Evolutionary conservation across 169 alveolate species (phyloP), one percentile per base, ranked within the genome.

Genomic region (Eimeria necatrix): DNA sequence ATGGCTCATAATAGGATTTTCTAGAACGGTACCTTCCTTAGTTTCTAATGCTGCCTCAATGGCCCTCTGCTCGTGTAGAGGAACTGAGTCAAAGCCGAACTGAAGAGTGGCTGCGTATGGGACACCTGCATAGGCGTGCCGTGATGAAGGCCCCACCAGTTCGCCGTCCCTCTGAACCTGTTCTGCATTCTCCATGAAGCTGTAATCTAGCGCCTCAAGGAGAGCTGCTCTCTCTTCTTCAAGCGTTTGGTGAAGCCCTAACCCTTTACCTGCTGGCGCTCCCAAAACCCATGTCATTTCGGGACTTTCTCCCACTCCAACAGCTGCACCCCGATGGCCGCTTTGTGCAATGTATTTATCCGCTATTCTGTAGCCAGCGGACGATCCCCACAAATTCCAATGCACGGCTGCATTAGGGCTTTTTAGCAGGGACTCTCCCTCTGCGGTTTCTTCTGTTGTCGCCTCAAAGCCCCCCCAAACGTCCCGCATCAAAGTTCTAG

Each of bases 401-500:
- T 56, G 68, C 68, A 10, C 22, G 22, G 12, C 12, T 14, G 20
- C 68, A 18, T 3, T 3, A 56, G 68, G 12, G 68, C 68, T 14
- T 56, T 18, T 10, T 14, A 56, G 68, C 12, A 56, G 20, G 1
- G 8, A 68, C 78, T 68, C 78, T 16, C 32, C 85, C 85, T 74
- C 85, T 14, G 20, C 22, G 68, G 68, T 18, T 24, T 68, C 78
- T n/a, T 80, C 89, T 4, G 46, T 68, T 5, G 20, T 48, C 14
- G 71, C 70, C 48, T 80, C 89, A 10, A 80, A n/a, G 71, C 89
- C 89, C 89, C 89, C 89, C 64, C 4, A 22, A 24, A 80, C 89
- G 12, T 3, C 14, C 12, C 70, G 89, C 56, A 80, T 68, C 41
- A 32, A 32, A 32, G 41, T 32, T 32, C 41, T 32, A 32, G 41